Conservation (phyloP, 257 asterid species). For the Scutellaria barbata region DNA sequence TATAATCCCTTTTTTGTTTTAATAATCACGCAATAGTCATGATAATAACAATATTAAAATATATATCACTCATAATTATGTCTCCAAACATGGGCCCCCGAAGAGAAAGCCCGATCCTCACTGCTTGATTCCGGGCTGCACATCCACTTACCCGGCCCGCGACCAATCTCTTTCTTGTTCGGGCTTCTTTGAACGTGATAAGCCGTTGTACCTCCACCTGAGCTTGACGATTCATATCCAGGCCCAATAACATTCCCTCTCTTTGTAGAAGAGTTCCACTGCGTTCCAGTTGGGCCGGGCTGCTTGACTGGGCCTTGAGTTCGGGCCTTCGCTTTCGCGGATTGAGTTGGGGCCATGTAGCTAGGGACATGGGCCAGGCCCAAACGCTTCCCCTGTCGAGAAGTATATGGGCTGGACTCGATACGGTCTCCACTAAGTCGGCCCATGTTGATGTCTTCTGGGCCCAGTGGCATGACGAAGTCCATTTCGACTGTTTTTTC, state of each 20-base stretch:
- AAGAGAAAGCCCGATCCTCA: slow-evolving; percentile 60
- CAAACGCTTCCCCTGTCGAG: slow-evolving; percentile 37
- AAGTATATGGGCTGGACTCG: slow-evolving; percentile 53
- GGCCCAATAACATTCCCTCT: slow-evolving; percentile 42
- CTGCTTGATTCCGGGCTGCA: slow-evolving; percentile 78
- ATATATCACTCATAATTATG: slow-evolving; percentile 48
- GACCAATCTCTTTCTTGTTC: slow-evolving; percentile 44
- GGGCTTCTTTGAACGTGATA: slow-evolving; percentile 77
- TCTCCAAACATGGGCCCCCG: slow-evolving; percentile 55
- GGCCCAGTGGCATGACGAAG: slow-evolving; percentile 39
- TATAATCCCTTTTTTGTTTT: background rate
- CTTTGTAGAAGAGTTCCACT: slow-evolving; percentile 66
- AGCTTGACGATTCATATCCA: slow-evolving; percentile 60
- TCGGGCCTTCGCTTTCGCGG: slow-evolving; percentile 80
- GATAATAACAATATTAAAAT: background rate
- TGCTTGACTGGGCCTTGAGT: slow-evolving; percentile 52
- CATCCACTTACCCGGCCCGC: slow-evolving; percentile 54
- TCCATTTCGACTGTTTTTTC: slow-evolving; percentile 83
- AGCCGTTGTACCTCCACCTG: slow-evolving; percentile 54
- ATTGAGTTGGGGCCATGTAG: slow-evolving; percentile 88
- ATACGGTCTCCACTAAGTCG: slow-evolving; percentile 38
- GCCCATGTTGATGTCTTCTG: slow-evolving; percentile 44
- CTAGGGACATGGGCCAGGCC: slow-evolving; percentile 55
- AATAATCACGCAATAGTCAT: background rate
- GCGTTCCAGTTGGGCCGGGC: slow-evolving; percentile 46